Evolutionary conservation across 1,284 basidiomycete species (phyloP), one percentile per base, ranked within the genome.

Genomic region (Ustilago nuda): DNA sequence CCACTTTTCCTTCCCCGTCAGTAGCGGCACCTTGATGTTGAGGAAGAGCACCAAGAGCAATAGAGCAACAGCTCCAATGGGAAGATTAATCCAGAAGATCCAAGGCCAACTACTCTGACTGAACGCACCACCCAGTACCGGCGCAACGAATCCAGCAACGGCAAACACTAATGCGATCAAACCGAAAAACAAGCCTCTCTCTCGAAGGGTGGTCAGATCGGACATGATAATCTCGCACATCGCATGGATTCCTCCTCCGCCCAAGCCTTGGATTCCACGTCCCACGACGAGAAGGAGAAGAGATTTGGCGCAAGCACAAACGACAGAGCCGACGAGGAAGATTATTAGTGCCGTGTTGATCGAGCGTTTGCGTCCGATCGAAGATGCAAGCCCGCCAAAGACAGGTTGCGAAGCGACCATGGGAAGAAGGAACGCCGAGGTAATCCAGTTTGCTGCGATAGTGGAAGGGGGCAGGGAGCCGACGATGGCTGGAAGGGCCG

Each of bases 191-290:
- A 83, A 13, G 2, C 88, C 88, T 8, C 88, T 82, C 61, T 88
- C 88, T 0, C 79, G 43, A 2, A 89, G 82, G 4, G 88, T 83
- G 1, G 88, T 87, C 8, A 88, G 64, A 66, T 88, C 87, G 8
- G 84, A 82, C 5, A 87, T 62, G 54, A 88, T 78, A 60, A 88
- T 87, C 46, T 86, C 87, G 23, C 85, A 82, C 23, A 88, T 73
- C 19, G 87, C 86, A 12, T 88, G 76, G 36, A 88, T 80, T 9
- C 87, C 87, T 7, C 88, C 87, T 9, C 84, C 87, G 4, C 88
- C 88, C 19, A 87, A 72, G 2, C 88, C 88, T 56, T 86, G 85
- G 11, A 89, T 56, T 8, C 70, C 78, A 11, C 79, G 32, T 2
- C 75, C 79, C 12, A 72, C 37, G 7, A 78, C 72, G 7, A 81